These are phyloP conservation scores for Posidonia australis DNA, from an alignment of 106 monocot species.

Conservation along the genomic window DNA sequence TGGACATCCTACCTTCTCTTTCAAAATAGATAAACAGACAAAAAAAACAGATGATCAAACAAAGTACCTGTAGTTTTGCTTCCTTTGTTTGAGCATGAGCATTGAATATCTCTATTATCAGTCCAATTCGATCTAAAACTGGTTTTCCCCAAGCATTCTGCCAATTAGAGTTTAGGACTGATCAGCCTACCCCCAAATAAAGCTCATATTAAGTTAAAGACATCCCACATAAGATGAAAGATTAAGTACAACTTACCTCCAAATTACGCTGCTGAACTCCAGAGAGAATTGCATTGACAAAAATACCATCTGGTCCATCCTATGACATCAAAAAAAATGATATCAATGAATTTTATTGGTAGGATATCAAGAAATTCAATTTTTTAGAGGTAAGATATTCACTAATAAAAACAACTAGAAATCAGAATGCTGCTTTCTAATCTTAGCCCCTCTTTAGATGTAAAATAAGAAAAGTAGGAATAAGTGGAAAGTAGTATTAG, in stretches of 20 bases:
- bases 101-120: slow-evolving; percentile 97
- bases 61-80: slow-evolving; percentile 86
- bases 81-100: slow-evolving; percentile 99
- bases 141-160: slow-evolving; percentile 81
- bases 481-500: too few relatives aligned
- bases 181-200: not conserved
- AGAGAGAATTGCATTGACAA: slow-evolving; percentile 85
- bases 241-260: slow-evolving; percentile 40
- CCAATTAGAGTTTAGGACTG: slow-evolving; percentile 2
- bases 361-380: too few relatives aligned
- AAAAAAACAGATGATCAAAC: not conserved
- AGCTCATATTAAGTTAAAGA: not conserved
- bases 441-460: too few relatives aligned
- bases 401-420: too few relatives aligned
- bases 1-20: too few relatives aligned
- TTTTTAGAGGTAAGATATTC: too few relatives aligned
- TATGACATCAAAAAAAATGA: slow-evolving; percentile 15
- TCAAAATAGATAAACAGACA: not conserved
- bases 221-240: not conserved
- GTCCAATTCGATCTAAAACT: slow-evolving; percentile 84
- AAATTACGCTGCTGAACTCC: slow-evolving; percentile 95
- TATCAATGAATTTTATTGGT: too few relatives aligned
- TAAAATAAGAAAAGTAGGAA: too few relatives aligned
- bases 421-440: too few relatives aligned
- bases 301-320: slow-evolving; percentile 73